These are phyloP conservation scores for Fusarium algeriense DNA, from an alignment of 2,329 filamentous ascomycete genomes.

Conservation along the genomic window DNA sequence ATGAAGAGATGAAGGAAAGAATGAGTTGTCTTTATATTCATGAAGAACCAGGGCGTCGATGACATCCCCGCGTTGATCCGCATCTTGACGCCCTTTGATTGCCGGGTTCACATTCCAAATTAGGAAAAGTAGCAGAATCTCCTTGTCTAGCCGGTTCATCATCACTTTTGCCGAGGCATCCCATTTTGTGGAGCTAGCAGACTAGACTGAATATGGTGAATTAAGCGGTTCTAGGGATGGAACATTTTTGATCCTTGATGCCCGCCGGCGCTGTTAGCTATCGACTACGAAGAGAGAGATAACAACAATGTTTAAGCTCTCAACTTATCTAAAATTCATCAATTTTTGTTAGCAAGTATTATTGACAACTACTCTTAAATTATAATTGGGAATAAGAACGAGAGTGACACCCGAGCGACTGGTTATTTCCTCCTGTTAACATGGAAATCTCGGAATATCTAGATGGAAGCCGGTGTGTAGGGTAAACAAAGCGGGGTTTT, in stretches of 20 bases:
- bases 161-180: conserved; percentile 5
- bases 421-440: too few species aligned
- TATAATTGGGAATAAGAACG: too few species aligned
- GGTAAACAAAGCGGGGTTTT: not conserved
- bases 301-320: accelerated
- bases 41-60: not conserved
- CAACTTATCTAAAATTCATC: too few species aligned
- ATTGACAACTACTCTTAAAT: accelerated
- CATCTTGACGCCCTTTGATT: not conserved
- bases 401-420: too few species aligned
- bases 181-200: not conserved
- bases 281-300: accelerated
- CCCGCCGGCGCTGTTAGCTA: not conserved
- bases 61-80: conserved; percentile 11
- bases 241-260: not conserved
- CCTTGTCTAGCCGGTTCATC: not conserved
- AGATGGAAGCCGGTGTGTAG: not conserved
- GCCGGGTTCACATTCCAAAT: conserved; percentile 4
- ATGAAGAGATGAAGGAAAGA: accelerated
- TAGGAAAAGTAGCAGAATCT: not conserved
- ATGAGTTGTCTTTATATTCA: not conserved
- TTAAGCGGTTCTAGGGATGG: not conserved
- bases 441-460: too few species aligned
- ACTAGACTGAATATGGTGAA: not conserved
- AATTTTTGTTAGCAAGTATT: accelerated